A percentile compares a stretch with the other conserved stretches of the same genome.
Evolutionary conservation across 2,329 filamentous ascomycete genomes (phyloP).

Genomic region (Fonsecaea erecta): DNA sequence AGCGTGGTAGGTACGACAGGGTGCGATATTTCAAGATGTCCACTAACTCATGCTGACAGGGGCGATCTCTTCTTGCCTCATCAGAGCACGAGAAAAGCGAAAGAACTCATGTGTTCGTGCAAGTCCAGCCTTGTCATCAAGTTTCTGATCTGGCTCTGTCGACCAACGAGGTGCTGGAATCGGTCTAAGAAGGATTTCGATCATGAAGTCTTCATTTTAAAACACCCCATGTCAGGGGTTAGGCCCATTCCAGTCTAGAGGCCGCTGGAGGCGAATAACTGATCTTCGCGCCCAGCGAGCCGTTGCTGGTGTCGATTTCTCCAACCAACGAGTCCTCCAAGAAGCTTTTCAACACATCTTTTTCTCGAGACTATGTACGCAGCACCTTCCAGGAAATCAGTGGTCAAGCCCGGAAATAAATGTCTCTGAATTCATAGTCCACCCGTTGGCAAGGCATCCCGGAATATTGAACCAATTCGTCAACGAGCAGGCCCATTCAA

Average conservation of each 20-base stretch:
- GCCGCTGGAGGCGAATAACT: neutral
- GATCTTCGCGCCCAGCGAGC: neutral
- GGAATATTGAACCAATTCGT: constrained; percentile 9
- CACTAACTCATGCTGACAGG: neutral
- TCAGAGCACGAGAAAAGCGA: neutral
- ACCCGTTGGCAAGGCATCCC: neutral
- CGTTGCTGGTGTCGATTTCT: neutral
- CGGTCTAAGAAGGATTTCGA: neutral
- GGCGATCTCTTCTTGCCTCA: neutral
- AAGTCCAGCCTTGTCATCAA: neutral
- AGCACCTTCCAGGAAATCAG: neutral
- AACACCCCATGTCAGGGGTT: neutral
- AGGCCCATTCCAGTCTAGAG: neutral
- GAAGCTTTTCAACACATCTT: neutral
- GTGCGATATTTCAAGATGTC: neutral
- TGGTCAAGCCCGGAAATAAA: constrained; percentile 5
- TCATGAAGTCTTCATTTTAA: neutral
- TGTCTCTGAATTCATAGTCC: constrained; percentile 1
- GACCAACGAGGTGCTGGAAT: neutral
- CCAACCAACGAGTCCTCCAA: neutral
- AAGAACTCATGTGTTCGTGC: neutral
- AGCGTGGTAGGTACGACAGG: neutral
- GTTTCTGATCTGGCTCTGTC: neutral
- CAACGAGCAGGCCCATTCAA: constrained; percentile 12
- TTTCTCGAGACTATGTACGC: neutral